These are phyloP conservation scores for Fusarium sp. DNA, from an alignment of 2,329 filamentous ascomycete genomes.

Conservation along the genomic window DNA sequence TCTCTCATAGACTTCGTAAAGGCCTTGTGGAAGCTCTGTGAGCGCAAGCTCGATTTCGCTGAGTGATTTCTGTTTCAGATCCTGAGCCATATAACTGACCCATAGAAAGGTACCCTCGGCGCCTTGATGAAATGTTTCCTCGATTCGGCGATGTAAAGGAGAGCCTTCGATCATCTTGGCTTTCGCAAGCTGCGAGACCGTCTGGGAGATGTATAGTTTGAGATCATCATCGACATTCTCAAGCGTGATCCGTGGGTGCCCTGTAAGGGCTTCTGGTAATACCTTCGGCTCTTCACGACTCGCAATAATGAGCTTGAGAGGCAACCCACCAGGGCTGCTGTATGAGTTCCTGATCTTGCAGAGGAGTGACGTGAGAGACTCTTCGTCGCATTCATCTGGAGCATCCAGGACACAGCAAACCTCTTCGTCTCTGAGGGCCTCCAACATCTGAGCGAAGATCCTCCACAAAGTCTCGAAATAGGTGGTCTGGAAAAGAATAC, in stretches of 20 bases:
- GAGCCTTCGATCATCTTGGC: neutral
- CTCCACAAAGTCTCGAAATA: conserved; percentile 13
- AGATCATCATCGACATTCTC: neutral
- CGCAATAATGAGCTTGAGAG: neutral
- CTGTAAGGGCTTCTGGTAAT: neutral
- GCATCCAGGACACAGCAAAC: conserved; percentile 9
- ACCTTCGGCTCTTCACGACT: conserved; percentile 3
- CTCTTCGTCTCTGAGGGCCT: neutral
- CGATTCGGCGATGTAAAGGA: accelerated
- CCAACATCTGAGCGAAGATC: neutral
- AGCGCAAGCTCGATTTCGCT: neutral
- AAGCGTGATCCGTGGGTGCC: neutral
- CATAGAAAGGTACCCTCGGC: neutral
- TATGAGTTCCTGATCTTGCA: neutral
- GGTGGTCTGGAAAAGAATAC: neutral
- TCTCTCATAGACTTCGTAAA: neutral
- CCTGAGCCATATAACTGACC: neutral
- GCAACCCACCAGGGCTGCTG: accelerated
- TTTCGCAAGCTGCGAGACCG: neutral
- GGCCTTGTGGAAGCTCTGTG: accelerated
- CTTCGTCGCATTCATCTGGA: conserved; percentile 17
- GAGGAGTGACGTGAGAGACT: accelerated
- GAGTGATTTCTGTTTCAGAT: neutral
- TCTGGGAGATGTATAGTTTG: neutral
- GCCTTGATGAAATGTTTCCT: neutral